A percentile compares a stretch with the other conserved stretches of the same genome.
phyloP scores from a whole-genome alignment of 805 yeast genomes.

The Wickerhamiella kazuoi region DNA sequence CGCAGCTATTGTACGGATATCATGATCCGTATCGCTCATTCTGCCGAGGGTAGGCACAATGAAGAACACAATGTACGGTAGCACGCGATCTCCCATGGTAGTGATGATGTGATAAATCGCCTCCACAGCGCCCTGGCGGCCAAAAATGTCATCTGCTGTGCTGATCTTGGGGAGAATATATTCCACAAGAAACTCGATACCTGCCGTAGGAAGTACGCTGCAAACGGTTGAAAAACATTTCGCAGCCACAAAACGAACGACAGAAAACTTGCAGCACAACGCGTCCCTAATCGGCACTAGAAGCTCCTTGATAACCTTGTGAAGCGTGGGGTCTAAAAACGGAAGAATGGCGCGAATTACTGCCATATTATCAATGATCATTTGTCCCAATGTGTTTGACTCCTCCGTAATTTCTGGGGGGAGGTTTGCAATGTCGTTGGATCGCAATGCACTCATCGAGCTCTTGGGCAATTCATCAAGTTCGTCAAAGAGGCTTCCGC shows the following conservation, averaged over 20 bases:
- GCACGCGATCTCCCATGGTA: conserved; percentile 71
- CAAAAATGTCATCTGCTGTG: conserved; percentile 49
- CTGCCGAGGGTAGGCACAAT: conserved; percentile 94
- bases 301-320: conserved; percentile 26
- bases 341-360: conserved; percentile 59
- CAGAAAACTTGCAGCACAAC: conserved; percentile 55
- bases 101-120: conserved; percentile 69
- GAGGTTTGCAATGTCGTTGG: neutral
- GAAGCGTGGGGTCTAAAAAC: conserved; percentile 32
- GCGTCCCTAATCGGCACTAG: conserved; percentile 34
- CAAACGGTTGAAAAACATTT: conserved; percentile 74
- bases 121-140: conserved; percentile 90
- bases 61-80: conserved; percentile 88
- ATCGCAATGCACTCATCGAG: conserved; percentile 45
- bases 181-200: conserved; percentile 66
- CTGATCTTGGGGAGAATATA: conserved; percentile 61
- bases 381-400: conserved; percentile 30
- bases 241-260: conserved; percentile 77
- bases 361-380: conserved; percentile 72
- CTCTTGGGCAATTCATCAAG: conserved; percentile 50
- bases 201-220: conserved; percentile 44
- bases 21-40: conserved; percentile 88
- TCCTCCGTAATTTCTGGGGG: conserved; percentile 7
- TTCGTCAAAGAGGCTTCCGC: conserved; percentile 34
- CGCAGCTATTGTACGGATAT: conserved; percentile 78